Evolutionary conservation across 2,329 filamentous ascomycete genomes (phyloP).

Genomic region (Exophiala viscosa): DNA sequence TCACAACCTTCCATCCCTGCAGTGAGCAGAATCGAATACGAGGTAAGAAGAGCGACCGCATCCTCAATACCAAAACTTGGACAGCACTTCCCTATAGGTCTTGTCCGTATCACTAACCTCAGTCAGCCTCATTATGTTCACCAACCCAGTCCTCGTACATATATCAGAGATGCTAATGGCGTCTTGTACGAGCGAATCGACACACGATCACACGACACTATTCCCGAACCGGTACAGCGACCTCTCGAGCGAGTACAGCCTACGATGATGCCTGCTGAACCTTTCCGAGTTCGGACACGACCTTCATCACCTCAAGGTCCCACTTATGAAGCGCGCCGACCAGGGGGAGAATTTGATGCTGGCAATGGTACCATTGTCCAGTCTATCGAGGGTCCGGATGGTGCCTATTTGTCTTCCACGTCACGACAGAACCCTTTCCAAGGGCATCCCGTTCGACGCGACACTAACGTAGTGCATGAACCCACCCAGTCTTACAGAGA

Average conservation of each 20-base stretch:
- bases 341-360: slow-evolving; percentile 13
- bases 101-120: slow-evolving; percentile 3
- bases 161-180: slow-evolving; percentile 22
- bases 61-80: neutral
- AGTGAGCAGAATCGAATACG: slow-evolving; percentile 13
- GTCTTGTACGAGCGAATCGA: slow-evolving; percentile 22
- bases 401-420: slow-evolving; percentile 18
- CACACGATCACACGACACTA: slow-evolving; percentile 3
- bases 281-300: slow-evolving; percentile 11
- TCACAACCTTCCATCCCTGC: slow-evolving; percentile 6
- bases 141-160: slow-evolving; percentile 18
- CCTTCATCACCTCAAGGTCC: slow-evolving; percentile 20
- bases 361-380: slow-evolving; percentile 23
- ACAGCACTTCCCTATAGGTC: neutral
- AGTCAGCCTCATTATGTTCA: slow-evolving; percentile 14
- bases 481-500: slow-evolving; percentile 2
- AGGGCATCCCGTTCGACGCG: slow-evolving; percentile 11
- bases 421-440: slow-evolving; percentile 17
- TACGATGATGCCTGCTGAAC: neutral
- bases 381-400: slow-evolving; percentile 26
- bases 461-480: slow-evolving; percentile 13
- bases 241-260: slow-evolving; percentile 9
- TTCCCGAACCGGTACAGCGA: slow-evolving; percentile 4
- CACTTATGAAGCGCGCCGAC: slow-evolving; percentile 4
- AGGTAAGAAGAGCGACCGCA: slow-evolving; percentile 11